Conservation (phyloP, 1,139 yeast genomes). For the Sugiyamaella japonica region DNA sequence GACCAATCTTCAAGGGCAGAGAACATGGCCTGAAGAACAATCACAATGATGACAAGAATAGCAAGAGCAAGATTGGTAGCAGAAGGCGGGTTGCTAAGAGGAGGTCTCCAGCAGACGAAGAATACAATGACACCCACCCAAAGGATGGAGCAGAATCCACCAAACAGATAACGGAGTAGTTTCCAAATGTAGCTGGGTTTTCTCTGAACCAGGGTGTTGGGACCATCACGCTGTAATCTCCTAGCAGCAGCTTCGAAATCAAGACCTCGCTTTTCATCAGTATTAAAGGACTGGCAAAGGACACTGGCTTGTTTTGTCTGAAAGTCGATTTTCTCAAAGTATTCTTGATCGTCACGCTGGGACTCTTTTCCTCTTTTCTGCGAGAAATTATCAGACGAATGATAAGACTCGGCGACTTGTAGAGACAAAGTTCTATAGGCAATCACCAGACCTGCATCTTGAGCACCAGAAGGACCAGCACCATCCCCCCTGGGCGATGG, state of each 20-base stretch:
- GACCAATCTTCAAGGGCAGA: conserved; percentile 55
- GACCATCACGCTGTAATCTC: conserved; percentile 39
- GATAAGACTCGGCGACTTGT: conserved; percentile 23
- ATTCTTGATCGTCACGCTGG: conserved; percentile 17
- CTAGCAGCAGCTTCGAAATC: conserved; percentile 37
- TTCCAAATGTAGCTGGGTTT: conserved; percentile 38
- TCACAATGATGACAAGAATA: conserved; percentile 47
- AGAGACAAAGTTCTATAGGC: conserved; percentile 35
- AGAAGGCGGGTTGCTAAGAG: conserved; percentile 52
- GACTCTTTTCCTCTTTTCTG: neutral
- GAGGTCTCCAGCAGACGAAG: conserved; percentile 52
- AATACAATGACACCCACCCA: conserved; percentile 50
- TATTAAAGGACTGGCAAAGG: conserved; percentile 23
- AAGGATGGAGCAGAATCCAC: conserved; percentile 53
- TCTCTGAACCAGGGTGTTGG: conserved; percentile 46
- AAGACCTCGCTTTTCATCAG: conserved; percentile 36
- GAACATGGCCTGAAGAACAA: conserved; percentile 50
- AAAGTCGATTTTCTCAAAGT: conserved; percentile 25
- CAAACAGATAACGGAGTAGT: conserved; percentile 47
- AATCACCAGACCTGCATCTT: conserved; percentile 16
- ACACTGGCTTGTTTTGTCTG: conserved; percentile 19
- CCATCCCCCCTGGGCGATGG: neutral
- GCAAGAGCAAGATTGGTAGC: conserved; percentile 51
- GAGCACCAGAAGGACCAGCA: neutral
- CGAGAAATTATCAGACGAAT: conserved; percentile 8